Conservation (phyloP, 192 early-diverging fungal species). For the Geosiphon pyriformis region DNA sequence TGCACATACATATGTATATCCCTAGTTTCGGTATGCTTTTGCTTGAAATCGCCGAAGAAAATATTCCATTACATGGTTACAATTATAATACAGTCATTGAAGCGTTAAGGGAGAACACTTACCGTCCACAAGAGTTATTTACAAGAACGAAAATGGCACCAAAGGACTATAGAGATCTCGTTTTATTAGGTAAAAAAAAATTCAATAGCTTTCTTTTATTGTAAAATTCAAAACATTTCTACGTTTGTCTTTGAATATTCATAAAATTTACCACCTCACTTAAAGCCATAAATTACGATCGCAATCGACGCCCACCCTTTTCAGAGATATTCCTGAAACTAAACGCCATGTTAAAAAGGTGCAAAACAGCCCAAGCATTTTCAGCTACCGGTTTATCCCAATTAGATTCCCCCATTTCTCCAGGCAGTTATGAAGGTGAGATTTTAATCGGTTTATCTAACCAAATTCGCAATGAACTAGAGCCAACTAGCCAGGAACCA, state of each 20-base stretch:
- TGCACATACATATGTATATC: too few species aligned
- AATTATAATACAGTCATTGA: background rate
- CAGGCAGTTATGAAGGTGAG: background rate
- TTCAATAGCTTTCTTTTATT: background rate
- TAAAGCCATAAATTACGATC: background rate
- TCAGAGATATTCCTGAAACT: background rate
- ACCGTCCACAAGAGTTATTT: background rate
- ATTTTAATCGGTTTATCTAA: background rate
- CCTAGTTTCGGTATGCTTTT: constrained; percentile 7
- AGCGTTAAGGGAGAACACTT: background rate
- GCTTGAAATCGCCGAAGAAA: background rate
- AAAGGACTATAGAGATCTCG: background rate
- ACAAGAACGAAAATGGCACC: background rate
- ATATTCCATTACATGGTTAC: background rate
- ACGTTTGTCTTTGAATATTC: background rate
- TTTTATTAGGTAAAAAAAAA: background rate
- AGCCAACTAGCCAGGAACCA: too few species aligned
- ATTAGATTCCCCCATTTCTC: background rate
- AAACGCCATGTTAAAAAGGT: background rate
- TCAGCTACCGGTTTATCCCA: background rate
- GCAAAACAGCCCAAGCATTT: background rate
- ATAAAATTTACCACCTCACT: background rate
- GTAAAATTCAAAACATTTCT: background rate
- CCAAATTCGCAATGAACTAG: background rate
- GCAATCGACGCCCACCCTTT: background rate